These are phyloP conservation scores for Tremellales sp. DNA, from an alignment of 1,284 basidiomycete species.

Conservation along the genomic window DNA sequence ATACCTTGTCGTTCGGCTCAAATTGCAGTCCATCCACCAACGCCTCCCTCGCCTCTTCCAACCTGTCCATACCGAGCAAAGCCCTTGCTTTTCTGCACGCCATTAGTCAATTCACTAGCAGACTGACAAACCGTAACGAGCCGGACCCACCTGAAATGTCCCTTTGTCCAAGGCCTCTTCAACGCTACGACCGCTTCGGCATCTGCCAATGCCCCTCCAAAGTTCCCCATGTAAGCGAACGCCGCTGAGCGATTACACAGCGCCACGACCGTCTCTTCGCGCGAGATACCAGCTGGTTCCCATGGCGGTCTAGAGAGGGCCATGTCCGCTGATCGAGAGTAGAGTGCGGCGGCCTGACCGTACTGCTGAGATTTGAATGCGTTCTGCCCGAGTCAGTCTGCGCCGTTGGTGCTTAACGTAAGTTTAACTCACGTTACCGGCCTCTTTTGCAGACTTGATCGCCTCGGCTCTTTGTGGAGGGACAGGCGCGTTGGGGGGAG, in stretches of 20 bases:
- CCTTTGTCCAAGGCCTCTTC: slow-evolving; percentile 87
- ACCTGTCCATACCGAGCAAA: slow-evolving; percentile 66
- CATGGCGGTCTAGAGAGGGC: slow-evolving; percentile 82
- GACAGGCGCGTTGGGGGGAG: slow-evolving; percentile 64
- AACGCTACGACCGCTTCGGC: slow-evolving; percentile 84
- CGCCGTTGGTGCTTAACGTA: slow-evolving; percentile 5
- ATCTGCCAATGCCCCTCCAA: slow-evolving; percentile 67
- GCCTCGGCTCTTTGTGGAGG: slow-evolving; percentile 65
- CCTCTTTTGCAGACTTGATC: slow-evolving; percentile 75
- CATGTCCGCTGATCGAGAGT: slow-evolving; percentile 76
- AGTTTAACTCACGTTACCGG: slow-evolving; percentile 67
- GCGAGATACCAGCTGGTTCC: slow-evolving; percentile 75
- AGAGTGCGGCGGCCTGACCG: slow-evolving; percentile 72
- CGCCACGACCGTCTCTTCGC: slow-evolving; percentile 84
- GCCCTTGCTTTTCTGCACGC: slow-evolving; percentile 52
- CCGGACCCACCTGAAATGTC: slow-evolving; percentile 80
- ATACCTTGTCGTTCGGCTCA: slow-evolving; percentile 75
- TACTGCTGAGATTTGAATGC: slow-evolving; percentile 73
- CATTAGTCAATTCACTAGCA: neutral
- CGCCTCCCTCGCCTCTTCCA: slow-evolving; percentile 76
- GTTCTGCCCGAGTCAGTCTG: slow-evolving; percentile 50
- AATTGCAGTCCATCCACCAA: slow-evolving; percentile 79
- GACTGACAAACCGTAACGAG: neutral
- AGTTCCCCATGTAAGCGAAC: slow-evolving; percentile 68
- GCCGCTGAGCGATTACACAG: slow-evolving; percentile 90